These are phyloP conservation scores for Cytospora leucostoma DNA, from an alignment of 2,329 filamentous ascomycete species.

Conservation along the genomic window DNA sequence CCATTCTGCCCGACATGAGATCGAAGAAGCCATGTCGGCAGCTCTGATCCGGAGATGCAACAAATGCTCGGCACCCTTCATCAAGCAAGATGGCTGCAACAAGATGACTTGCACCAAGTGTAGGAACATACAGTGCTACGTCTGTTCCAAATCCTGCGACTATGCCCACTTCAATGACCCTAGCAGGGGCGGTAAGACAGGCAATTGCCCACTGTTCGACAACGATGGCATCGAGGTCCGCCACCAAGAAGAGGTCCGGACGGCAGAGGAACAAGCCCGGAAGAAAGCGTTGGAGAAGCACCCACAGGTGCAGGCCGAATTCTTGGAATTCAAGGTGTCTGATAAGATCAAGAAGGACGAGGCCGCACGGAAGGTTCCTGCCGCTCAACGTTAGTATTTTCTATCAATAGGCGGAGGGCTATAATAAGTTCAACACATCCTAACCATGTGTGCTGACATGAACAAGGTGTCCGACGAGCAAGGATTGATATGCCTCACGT, in stretches of 20 bases:
- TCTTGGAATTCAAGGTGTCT: conserved; percentile 62
- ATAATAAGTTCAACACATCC: not conserved
- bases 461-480: not conserved
- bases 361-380: conserved; percentile 30
- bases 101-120: conserved; percentile 69
- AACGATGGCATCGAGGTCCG: conserved; percentile 51
- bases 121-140: conserved; percentile 62
- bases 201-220: conserved; percentile 71
- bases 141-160: conserved; percentile 67
- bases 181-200: conserved; percentile 46
- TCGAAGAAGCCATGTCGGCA: conserved; percentile 84
- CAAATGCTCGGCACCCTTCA: conserved; percentile 65
- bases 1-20: conserved; percentile 60
- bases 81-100: conserved; percentile 69
- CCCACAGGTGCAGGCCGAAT: conserved; percentile 58
- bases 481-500: not conserved
- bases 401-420: not conserved
- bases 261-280: conserved; percentile 60
- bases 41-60: conserved; percentile 79
- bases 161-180: conserved; percentile 72
- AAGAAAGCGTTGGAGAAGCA: conserved; percentile 58
- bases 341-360: conserved; percentile 52
- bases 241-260: conserved; percentile 63
- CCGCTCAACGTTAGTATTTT: conserved; percentile 14
- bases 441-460: not conserved